Evolutionary conservation across 1,284 basidiomycete species (phyloP).

Genomic region (Apiotrichum mycotoxinovorans): DNA sequence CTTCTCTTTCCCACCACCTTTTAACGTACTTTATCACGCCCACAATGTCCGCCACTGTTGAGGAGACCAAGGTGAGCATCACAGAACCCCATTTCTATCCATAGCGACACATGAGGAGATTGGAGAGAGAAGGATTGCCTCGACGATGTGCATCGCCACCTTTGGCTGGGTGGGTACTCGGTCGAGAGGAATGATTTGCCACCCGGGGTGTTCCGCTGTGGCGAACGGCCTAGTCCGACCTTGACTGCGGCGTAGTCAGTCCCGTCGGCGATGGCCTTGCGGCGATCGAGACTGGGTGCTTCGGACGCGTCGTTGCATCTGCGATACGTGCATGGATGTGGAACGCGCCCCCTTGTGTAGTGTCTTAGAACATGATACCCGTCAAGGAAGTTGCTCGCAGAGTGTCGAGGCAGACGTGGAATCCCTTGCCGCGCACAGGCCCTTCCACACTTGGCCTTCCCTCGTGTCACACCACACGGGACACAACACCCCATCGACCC

Average conservation of each 20-base stretch:
- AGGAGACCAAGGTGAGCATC: conserved; percentile 24
- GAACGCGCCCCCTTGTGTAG: neutral
- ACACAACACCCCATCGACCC: neutral
- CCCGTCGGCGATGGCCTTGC: no score
- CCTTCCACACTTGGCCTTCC: neutral
- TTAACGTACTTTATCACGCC: neutral
- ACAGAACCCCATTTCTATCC: neutral
- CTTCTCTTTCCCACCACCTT: conserved; percentile 7
- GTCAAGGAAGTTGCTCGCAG: neutral
- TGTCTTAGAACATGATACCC: neutral
- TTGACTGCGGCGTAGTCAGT: no score
- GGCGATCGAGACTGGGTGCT: no score
- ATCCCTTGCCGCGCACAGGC: neutral
- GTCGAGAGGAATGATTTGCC: neutral
- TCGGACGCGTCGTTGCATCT: no score
- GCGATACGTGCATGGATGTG: no score
- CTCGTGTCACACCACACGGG: neutral
- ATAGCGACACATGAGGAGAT: no score
- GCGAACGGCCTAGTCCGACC: neutral
- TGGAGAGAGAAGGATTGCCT: no score
- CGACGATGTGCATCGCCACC: neutral
- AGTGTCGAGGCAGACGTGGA: neutral
- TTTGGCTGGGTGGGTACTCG: neutral
- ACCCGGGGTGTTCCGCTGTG: neutral
- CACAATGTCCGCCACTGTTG: conserved; percentile 21